A percentile compares a stretch with the other conserved stretches of the same genome.
Evolutionary conservation across 2,329 filamentous ascomycete species (phyloP).

Genomic region (Polychaeton citri): DNA sequence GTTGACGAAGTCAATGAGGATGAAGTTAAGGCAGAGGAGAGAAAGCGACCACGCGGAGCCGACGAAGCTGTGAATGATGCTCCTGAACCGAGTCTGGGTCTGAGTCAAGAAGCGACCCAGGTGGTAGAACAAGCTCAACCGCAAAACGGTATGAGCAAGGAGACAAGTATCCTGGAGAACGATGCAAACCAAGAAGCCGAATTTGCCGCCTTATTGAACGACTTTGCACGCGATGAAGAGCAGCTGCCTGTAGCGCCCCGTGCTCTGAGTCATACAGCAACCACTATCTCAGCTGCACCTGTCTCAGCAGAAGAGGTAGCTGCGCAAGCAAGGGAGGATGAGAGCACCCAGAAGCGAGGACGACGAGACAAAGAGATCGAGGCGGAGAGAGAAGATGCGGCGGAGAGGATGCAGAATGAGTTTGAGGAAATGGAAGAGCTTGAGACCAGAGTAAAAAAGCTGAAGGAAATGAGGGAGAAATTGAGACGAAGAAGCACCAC

Average conservation of each 20-base stretch:
- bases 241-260: constrained; percentile 14
- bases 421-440: constrained; percentile 38
- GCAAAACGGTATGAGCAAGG: background rate
- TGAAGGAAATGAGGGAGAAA: constrained; percentile 33
- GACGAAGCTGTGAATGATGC: constrained; percentile 17
- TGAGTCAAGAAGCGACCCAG: constrained; percentile 3
- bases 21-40: constrained; percentile 3
- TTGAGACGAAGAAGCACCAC: constrained; percentile 18
- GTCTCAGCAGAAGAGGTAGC: constrained; percentile 34
- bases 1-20: constrained; percentile 14
- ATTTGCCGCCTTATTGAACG: constrained; percentile 68
- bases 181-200: constrained; percentile 18
- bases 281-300: constrained; percentile 32
- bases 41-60: constrained; percentile 16
- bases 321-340: constrained; percentile 31
- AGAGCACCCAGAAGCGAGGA: constrained; percentile 26
- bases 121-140: no score
- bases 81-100: background rate
- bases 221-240: constrained; percentile 43
- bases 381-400: constrained; percentile 34
- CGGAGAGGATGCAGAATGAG: constrained; percentile 31
- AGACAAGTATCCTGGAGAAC: background rate
- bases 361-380: constrained; percentile 32
- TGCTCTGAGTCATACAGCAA: constrained; percentile 18
- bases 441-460: constrained; percentile 30